Conservation (phyloP, 2,329 filamentous ascomycete species). For the Cercospora berteroae region DNA sequence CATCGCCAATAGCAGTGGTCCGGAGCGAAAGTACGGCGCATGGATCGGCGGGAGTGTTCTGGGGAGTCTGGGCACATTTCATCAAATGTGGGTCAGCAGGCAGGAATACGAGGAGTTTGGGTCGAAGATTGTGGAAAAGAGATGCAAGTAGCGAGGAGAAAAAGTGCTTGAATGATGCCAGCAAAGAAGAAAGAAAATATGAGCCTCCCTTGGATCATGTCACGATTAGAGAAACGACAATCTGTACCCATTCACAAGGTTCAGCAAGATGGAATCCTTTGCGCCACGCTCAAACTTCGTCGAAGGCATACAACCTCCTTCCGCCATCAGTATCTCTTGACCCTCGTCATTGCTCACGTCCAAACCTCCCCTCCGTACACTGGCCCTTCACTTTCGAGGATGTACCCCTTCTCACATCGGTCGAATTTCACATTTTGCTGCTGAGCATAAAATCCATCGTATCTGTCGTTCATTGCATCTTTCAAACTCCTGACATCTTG, state of each 20-base stretch:
- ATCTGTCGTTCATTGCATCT: constrained; percentile 14
- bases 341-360: background rate
- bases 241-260: background rate
- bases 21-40: constrained; percentile 84
- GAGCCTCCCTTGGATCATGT: background rate
- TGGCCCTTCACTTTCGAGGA: constrained; percentile 23
- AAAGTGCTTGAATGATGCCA: background rate
- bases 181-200: background rate
- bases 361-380: constrained; percentile 8
- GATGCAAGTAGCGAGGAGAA: constrained; percentile 67
- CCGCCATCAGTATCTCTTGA: background rate
- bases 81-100: constrained; percentile 98
- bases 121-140: constrained; percentile 84
- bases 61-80: constrained; percentile 92
- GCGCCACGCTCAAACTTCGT: background rate
- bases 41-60: constrained; percentile 98
- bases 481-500: constrained; percentile 11
- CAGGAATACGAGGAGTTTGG: constrained; percentile 99
- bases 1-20: constrained; percentile 79
- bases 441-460: constrained; percentile 20
- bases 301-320: background rate
- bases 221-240: background rate
- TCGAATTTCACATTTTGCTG: constrained; percentile 22
- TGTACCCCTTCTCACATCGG: constrained; percentile 27
- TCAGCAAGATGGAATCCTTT: background rate